Evolutionary conservation across 2,329 filamentous ascomycete genomes (phyloP), one percentile per base, ranked within the genome.

Genomic region (Cadophora malorum): DNA sequence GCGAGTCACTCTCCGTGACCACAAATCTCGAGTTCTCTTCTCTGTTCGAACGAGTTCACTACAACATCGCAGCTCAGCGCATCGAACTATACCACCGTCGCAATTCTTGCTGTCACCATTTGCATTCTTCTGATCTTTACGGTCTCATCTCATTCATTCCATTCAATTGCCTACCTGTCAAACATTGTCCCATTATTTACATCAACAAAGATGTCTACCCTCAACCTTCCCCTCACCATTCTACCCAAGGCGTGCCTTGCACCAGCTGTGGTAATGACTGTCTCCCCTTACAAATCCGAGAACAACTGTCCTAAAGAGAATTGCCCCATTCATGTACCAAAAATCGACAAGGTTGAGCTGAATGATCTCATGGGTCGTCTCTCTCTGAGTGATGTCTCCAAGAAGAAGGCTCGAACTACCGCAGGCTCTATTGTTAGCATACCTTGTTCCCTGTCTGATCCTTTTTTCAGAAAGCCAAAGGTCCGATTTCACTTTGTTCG

Each of bases 401-500:
- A 58, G n/a, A 41, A 41, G 9, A 59, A 59, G 12, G 8, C n/a
- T 25, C 35, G 56, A 16, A 28, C 35, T 28, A 9, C n/a, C 45
- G n/a, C 56, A 45, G 21, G 10, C 9, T 2, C 21, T 8, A 35
- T 21, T 45, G 21, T 41, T 19, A 19, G 21, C 0, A 45, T 45
- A 8, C 21, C 56, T 45, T 33, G 21, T 19, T 10, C 56, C 16
- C 10, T 59, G n/a, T 25, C n/a, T 1, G 10, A 38, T 9, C 56
- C 35, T 3, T 59, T 59, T 2, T 3, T 45, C 4, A 21, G 56
- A 19, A 64, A 28, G 12, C 45, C 59, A 21, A 66, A 50, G n/a
- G 59, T 68, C 0, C 35, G 62, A 6, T 65, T 66, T 23, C 68
- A 70, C 33, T 63, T 65, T 47, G 31, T 70, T 7, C 58, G 68